A percentile compares a stretch with the other conserved stretches of the same genome.
phyloP scores from a whole-genome alignment of 2,329 filamentous ascomycete genomes.

The Monilinia polystroma region DNA sequence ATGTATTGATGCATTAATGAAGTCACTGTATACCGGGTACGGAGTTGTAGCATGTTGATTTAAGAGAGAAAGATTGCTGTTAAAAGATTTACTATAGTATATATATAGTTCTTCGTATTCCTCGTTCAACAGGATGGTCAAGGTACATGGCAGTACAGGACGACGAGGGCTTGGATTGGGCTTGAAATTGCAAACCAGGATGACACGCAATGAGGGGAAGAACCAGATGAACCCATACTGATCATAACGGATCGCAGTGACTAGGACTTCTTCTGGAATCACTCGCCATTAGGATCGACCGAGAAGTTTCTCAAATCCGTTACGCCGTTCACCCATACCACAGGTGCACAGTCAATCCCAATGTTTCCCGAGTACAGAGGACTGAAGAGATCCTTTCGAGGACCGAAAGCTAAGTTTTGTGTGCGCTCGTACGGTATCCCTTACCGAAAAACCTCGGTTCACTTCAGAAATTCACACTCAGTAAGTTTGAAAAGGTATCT shows the following conservation, averaged over 20 bases:
- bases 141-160: background rate
- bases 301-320: background rate
- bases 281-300: background rate
- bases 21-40: background rate
- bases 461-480: background rate
- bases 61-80: background rate
- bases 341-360: background rate
- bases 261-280: background rate
- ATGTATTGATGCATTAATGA: background rate
- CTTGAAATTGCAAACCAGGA: background rate
- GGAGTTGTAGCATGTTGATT: background rate
- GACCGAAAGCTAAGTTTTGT: background rate
- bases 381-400: conserved; percentile 1
- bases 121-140: background rate
- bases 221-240: background rate
- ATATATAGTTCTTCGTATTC: background rate
- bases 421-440: background rate
- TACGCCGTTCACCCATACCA: background rate
- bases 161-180: background rate
- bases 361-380: conserved; percentile 12
- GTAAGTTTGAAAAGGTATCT: background rate
- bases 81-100: background rate
- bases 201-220: conserved; percentile 1
- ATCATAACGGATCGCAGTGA: background rate
- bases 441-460: background rate